Evolutionary conservation across 208 protist species (phyloP).

Genomic region (Crithidia acanthocephali): DNA sequence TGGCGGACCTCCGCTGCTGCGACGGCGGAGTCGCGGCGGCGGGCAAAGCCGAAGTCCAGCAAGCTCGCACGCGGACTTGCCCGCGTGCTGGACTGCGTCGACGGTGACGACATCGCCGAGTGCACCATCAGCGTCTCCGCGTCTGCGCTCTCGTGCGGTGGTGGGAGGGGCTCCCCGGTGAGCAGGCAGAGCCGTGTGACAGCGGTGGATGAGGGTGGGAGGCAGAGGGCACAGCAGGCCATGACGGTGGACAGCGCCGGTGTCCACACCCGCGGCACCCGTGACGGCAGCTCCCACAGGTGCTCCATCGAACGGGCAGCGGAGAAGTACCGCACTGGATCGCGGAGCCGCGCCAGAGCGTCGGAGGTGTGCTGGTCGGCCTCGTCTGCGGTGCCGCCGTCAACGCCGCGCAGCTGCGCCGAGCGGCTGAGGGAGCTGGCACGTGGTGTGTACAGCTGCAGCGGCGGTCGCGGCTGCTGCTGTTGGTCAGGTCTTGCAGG

Average conservation of each 20-base stretch:
- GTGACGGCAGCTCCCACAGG: slow-evolving; percentile 28
- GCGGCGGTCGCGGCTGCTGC: background rate
- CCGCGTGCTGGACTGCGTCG: slow-evolving; percentile 1
- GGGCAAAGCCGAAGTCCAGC: slow-evolving; percentile 15
- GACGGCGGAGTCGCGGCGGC: background rate
- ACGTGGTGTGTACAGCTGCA: slow-evolving; percentile 13
- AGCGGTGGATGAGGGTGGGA: slow-evolving; percentile 4
- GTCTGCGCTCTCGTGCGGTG: background rate
- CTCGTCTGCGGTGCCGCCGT: background rate
- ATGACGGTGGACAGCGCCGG: slow-evolving; percentile 28
- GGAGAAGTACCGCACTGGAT: slow-evolving; percentile 8
- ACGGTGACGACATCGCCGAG: background rate
- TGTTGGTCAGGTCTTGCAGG: background rate
- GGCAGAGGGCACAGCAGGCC: slow-evolving; percentile 31
- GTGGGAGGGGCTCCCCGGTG: background rate
- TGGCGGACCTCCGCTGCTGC: background rate
- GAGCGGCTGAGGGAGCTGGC: background rate
- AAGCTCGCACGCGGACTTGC: slow-evolving; percentile 7
- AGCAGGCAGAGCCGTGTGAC: slow-evolving; percentile 13
- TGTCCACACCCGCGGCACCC: slow-evolving; percentile 26
- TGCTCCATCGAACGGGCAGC: slow-evolving; percentile 28
- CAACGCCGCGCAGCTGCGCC: background rate
- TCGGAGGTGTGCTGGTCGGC: background rate
- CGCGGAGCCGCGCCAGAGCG: background rate
- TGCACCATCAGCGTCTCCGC: background rate